Evolutionary conservation across 805 yeast genomes (phyloP), one percentile per base, ranked within the genome.

Genomic region (Hanseniaspora taiwanica): DNA sequence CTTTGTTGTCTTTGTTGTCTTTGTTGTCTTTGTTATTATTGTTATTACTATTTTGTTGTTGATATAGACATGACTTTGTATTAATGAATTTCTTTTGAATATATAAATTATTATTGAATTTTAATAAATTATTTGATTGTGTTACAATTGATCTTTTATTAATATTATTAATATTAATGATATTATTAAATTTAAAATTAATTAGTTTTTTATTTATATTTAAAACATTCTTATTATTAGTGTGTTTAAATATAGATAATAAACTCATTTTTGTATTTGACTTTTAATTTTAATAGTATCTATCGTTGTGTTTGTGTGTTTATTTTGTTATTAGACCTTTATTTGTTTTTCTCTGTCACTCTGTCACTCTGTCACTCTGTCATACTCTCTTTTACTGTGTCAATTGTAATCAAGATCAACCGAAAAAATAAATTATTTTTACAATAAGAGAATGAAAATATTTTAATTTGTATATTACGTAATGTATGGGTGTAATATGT

Each of bases 1-100:
- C 40, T 19, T 46, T 34, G 8, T 50, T 38, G 5, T 52, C 38
- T 18, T 47, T 21, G 9, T 45, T 29, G 8, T 43, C 40, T 10
- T 48, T 36, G 12, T 46, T 46, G 19, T 43, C 45, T 40, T 39
- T 21, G n/a, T 35, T 16, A 13, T 27, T 37, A 1, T 33, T n/a
- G 12, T 33, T 18, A 19, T 33, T 19, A n/a, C 14, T 14, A 8
- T n/a, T 27, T 27, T 27, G 9, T 29, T 29, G n/a, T 29, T 16
- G 33, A 8, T 29, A 18, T 8, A n/a, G 10, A 8, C 14, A 8
- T n/a, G 18, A 5, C 18, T n/a, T n/a, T 29, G 16, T n/a, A n/a
- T n/a, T n/a, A n/a, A n/a, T n/a, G n/a, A n/a, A n/a, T n/a, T n/a
- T 25, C 9, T 25, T 25, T 25, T 25, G 29, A 7, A 12, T 25